Conservation (phyloP, 2,329 filamentous ascomycete genomes). For the Nemania sp. region DNA sequence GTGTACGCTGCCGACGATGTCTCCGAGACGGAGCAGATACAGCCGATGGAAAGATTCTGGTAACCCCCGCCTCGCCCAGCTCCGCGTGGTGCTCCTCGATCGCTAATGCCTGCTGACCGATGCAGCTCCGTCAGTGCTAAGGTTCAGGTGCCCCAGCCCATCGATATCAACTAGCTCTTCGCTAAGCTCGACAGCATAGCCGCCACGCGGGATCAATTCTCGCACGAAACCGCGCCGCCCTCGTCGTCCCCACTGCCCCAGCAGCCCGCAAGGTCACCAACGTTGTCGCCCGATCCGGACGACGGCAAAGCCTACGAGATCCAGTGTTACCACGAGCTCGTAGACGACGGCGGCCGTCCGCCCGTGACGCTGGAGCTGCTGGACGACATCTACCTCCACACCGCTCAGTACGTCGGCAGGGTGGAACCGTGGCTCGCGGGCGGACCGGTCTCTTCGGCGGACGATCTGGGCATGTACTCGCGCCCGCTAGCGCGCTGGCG, state of each 20-base stretch:
- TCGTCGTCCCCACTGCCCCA: too few relatives aligned
- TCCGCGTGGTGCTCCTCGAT: too few relatives aligned
- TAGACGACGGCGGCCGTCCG: conserved; percentile 2
- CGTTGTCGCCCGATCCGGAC: background rate
- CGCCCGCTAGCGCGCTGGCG: conserved; percentile 5
- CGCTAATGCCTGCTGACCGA: too few relatives aligned
- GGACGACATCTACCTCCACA: conserved; percentile 3
- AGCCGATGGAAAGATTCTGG: too few relatives aligned
- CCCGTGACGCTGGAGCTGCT: background rate
- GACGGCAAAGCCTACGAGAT: background rate
- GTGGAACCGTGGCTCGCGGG: conserved; percentile 1
- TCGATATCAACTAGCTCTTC: background rate
- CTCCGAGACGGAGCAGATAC: too few relatives aligned
- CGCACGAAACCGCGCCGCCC: background rate
- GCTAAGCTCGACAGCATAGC: background rate
- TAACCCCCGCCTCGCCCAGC: too few relatives aligned
- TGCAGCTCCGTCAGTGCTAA: too few relatives aligned
- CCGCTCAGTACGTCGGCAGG: background rate
- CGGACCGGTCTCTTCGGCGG: background rate
- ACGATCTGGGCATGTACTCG: background rate
- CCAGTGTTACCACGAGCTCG: background rate
- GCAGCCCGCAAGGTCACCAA: background rate
- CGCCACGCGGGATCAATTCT: background rate
- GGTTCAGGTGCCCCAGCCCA: background rate
- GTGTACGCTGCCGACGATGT: too few relatives aligned